phyloP scores from a whole-genome alignment of 176 grass and related monocot genomes.

The Lolium rigidum region DNA sequence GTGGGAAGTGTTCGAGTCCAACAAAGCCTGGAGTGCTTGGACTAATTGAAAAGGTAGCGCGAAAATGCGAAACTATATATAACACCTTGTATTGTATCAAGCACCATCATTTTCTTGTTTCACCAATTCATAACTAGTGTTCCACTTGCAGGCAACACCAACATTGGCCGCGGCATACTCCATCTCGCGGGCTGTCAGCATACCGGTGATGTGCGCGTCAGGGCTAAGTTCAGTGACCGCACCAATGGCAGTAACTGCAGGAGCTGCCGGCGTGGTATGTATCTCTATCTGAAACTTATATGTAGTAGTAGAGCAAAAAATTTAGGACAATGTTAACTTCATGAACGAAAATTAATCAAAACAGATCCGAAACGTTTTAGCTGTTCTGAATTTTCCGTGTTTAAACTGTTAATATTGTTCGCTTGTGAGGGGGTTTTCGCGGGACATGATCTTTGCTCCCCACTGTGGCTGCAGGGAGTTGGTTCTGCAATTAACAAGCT shows the following conservation, averaged over 20 bases:
- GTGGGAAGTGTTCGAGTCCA: slow-evolving; percentile 81
- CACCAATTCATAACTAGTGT: neutral
- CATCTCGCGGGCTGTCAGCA: slow-evolving; percentile 77
- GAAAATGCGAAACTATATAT: neutral
- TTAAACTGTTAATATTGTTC: neutral
- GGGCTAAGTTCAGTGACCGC: slow-evolving; percentile 91
- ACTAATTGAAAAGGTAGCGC: slow-evolving; percentile 83
- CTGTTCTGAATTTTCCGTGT: neutral
- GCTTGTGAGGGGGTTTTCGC: neutral
- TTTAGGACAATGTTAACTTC: neutral
- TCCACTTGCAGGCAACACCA: slow-evolving; percentile 68
- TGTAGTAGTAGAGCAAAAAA: neutral
- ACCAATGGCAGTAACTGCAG: slow-evolving; percentile 85
- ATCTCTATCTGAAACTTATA: slow-evolving; percentile 10
- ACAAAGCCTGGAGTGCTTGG: slow-evolving; percentile 84
- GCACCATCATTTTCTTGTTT: neutral
- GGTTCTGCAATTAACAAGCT: slow-evolving; percentile 82
- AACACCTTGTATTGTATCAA: neutral
- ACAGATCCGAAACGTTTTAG: neutral
- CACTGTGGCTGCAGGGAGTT: slow-evolving; percentile 60
- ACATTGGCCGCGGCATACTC: slow-evolving; percentile 92
- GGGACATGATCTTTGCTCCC: neutral
- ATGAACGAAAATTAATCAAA: neutral
- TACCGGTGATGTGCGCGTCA: slow-evolving; percentile 95
- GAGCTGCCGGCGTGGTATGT: slow-evolving; percentile 89